These are phyloP conservation scores for Cystofilobasidium ferigula DNA, from an alignment of 768 basidiomycete species.

Conservation along the genomic window DNA sequence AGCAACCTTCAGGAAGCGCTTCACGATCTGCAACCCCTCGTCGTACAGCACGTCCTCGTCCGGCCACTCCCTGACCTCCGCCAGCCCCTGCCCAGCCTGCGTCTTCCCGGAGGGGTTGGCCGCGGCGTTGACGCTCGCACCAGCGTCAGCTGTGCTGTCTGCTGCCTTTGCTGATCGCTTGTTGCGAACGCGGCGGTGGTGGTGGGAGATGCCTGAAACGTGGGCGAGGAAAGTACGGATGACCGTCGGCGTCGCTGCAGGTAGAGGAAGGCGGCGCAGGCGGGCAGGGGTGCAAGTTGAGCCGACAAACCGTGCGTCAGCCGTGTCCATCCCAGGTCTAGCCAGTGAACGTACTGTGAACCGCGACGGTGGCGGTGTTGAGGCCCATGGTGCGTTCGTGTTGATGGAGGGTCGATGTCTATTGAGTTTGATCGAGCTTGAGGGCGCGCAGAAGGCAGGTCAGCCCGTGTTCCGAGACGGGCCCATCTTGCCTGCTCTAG, in stretches of 20 bases:
- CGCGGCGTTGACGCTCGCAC: background rate
- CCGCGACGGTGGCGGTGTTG: background rate
- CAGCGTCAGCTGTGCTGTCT: background rate
- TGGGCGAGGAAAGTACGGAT: background rate
- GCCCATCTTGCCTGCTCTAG: too few relatives aligned
- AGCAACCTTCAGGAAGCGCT: background rate
- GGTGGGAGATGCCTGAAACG: background rate
- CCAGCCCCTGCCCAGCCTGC: background rate
- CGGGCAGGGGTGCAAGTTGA: background rate
- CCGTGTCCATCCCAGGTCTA: background rate
- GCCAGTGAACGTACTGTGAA: background rate
- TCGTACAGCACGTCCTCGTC: constrained; percentile 5
- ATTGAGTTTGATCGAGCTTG: too few relatives aligned
- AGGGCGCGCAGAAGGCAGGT: too few relatives aligned
- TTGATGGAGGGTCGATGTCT: too few relatives aligned
- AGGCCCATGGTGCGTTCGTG: too few relatives aligned
- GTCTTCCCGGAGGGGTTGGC: background rate
- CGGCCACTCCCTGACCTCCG: background rate
- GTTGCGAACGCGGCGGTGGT: background rate
- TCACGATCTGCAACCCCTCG: constrained; percentile 10
- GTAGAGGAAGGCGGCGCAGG: background rate
- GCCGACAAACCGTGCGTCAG: background rate
- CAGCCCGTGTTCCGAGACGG: too few relatives aligned
- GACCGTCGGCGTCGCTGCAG: background rate
- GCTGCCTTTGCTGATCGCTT: background rate